These are phyloP conservation scores for Sodiomyces alkalinus DNA, from an alignment of 2,329 filamentous ascomycete genomes.

Conservation along the genomic window DNA sequence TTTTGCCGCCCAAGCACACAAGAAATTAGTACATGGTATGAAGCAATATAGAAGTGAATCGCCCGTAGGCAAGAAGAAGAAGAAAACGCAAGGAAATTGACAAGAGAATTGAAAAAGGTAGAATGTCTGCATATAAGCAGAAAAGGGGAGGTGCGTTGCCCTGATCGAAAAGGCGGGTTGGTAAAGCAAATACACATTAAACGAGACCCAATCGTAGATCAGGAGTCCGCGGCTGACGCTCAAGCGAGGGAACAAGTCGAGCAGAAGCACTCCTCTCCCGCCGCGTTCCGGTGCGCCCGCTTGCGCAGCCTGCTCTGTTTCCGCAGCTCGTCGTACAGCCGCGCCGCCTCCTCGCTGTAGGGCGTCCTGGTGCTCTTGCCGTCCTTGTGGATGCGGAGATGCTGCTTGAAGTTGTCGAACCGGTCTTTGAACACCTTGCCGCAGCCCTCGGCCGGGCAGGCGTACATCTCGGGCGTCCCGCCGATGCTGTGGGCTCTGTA, in stretches of 20 bases:
- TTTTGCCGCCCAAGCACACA: not conserved
- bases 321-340: slow-evolving; percentile 8
- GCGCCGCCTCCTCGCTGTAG: slow-evolving; percentile 8
- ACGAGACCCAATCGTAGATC: too few relatives aligned
- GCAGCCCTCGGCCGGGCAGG: slow-evolving; percentile 7
- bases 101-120: too few relatives aligned
- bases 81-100: too few relatives aligned
- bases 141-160: too few relatives aligned
- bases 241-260: too few relatives aligned
- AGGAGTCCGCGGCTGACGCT: too few relatives aligned
- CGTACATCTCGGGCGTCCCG: slow-evolving; percentile 8
- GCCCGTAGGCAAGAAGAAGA: too few relatives aligned
- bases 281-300: too few relatives aligned
- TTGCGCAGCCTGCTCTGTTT: slow-evolving; percentile 9
- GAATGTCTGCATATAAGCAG: too few relatives aligned
- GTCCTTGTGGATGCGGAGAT: slow-evolving; percentile 10
- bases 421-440: slow-evolving; percentile 9
- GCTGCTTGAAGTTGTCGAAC: slow-evolving; percentile 10
- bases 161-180: too few relatives aligned
- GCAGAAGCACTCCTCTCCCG: too few relatives aligned
- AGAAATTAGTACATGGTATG: slow-evolving; percentile 2
- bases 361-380: slow-evolving; percentile 9
- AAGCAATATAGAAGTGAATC: not conserved
- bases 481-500: slow-evolving; percentile 3
- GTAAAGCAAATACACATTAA: too few relatives aligned